Conservation (phyloP, 2,329 filamentous ascomycete genomes). For the Cadophora luteo-olivacea region DNA sequence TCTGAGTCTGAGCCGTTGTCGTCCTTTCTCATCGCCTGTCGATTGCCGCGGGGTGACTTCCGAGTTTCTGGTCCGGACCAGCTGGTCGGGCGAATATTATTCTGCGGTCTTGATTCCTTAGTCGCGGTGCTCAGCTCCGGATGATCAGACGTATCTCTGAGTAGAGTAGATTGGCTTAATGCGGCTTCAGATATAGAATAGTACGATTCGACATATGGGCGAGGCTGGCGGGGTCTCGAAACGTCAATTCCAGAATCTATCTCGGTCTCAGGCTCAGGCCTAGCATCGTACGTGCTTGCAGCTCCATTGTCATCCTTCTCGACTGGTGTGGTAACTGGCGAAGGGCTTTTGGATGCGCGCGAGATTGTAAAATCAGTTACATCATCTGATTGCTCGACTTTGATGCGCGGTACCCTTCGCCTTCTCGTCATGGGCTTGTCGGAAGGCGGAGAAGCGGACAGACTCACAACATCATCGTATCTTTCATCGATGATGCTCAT, state of each 20-base stretch:
- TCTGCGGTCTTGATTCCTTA: background rate
- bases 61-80: constrained; percentile 2
- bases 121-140: background rate
- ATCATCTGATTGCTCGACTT: background rate
- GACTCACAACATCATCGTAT: background rate
- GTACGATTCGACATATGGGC: constrained; percentile 13
- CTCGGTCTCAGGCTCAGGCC: background rate
- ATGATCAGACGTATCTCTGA: background rate
- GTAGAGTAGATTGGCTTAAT: background rate
- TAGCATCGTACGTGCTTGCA: background rate
- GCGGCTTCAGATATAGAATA: constrained; percentile 14
- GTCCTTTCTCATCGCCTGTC: too few species aligned
- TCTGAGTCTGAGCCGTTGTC: background rate
- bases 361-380: too few species aligned
- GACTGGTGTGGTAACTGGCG: background rate
- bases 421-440: background rate
- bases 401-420: constrained; percentile 12
- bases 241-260: constrained; percentile 2
- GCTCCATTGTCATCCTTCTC: background rate
- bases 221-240: background rate
- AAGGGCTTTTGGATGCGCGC: too few species aligned
- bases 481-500: background rate
- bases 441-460: background rate
- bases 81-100: background rate
- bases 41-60: background rate